These are phyloP conservation scores for Pochonia chlamydosporia DNA, from an alignment of 2,329 filamentous ascomycete species.

Conservation along the genomic window DNA sequence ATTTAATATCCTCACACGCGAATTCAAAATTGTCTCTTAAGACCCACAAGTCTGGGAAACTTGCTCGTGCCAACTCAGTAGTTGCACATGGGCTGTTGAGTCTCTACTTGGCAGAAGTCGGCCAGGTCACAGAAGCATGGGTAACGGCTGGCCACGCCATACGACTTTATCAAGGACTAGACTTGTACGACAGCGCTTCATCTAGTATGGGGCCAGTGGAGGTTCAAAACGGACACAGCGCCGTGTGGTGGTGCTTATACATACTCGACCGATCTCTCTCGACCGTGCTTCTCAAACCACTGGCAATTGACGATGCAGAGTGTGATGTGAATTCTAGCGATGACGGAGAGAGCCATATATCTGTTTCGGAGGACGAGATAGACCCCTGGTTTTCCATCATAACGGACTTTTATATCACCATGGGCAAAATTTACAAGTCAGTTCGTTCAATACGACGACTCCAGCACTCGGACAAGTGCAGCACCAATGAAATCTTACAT, in stretches of 20 bases:
- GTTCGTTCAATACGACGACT: not conserved
- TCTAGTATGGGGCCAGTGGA: not conserved
- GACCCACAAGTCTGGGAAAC: not conserved
- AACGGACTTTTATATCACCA: not conserved
- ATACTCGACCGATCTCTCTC: not conserved
- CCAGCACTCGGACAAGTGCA: not conserved
- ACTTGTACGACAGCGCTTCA: not conserved
- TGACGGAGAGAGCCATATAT: not conserved
- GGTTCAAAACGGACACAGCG: not conserved
- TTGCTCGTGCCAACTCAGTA: not conserved
- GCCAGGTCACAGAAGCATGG: not conserved
- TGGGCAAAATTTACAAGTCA: not conserved
- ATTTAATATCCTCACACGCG: not conserved
- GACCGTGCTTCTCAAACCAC: not conserved
- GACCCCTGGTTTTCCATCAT: not conserved
- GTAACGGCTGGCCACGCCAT: not conserved
- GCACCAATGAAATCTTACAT: not conserved
- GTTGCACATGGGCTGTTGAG: not conserved
- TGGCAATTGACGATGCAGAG: not conserved
- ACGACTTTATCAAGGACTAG: not conserved
- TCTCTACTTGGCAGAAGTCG: not conserved
- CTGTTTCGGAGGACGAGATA: not conserved
- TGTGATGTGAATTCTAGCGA: not conserved
- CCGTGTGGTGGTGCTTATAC: not conserved
- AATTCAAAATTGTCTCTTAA: not conserved